phyloP scores from a whole-genome alignment of 140 eudicot species.

The Erigeron philadelphicus region DNA sequence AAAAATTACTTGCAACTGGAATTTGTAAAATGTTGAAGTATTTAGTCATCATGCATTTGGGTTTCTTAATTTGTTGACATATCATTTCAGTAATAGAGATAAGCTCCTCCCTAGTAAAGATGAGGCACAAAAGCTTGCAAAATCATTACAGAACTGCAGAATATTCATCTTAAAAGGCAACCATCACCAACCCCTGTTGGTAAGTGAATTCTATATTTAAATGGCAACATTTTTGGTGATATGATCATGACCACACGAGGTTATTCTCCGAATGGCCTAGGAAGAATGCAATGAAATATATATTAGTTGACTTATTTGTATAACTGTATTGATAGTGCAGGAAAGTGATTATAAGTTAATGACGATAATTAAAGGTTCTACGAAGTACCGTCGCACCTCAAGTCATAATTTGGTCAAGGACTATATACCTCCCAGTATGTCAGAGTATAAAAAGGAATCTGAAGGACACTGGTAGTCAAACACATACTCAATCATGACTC shows the following conservation, averaged over 20 bases:
- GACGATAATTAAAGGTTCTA: slow-evolving; percentile 48
- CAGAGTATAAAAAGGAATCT: slow-evolving; percentile 35
- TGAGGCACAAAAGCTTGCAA: slow-evolving; percentile 57
- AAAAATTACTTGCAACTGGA: no score
- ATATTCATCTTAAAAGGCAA: slow-evolving; percentile 40
- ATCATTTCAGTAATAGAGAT: slow-evolving; percentile 46
- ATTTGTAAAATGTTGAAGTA: not conserved
- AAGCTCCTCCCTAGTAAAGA: slow-evolving; percentile 53
- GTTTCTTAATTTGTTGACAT: slow-evolving; percentile 2
- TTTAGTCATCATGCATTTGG: not conserved
- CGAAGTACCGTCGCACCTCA: slow-evolving; percentile 43
- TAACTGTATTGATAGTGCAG: slow-evolving; percentile 29
- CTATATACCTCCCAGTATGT: slow-evolving; percentile 60
- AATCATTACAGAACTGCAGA: slow-evolving; percentile 35
- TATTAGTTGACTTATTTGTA: not conserved
- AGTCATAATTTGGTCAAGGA: slow-evolving; percentile 42
- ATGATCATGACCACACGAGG: no score
- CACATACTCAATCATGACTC: not conserved
- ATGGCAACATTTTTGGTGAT: no score
- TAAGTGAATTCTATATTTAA: slow-evolving; percentile 13
- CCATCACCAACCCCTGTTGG: slow-evolving; percentile 50
- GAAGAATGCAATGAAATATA: no score
- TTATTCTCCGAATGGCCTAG: no score
- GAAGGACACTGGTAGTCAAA: slow-evolving; percentile 33
- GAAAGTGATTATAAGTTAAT: slow-evolving; percentile 54